phyloP scores from a whole-genome alignment of 2,329 filamentous ascomycete species.

The Trichoderma sp. region DNA sequence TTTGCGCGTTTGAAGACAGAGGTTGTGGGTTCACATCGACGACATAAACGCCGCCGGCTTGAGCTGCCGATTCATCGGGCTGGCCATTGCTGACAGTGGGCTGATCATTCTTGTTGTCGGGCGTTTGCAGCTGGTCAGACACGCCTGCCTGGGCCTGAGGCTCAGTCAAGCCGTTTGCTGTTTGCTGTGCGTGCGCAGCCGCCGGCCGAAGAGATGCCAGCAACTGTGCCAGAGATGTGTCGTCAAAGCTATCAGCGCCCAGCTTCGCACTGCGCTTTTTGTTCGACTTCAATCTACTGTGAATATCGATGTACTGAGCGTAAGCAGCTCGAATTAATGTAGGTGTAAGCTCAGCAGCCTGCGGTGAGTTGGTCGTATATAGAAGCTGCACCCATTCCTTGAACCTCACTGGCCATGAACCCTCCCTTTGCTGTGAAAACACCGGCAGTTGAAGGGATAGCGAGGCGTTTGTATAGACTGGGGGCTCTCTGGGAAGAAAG shows the following conservation, averaged over 20 bases:
- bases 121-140: background rate
- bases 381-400: slow-evolving; percentile 41
- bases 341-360: slow-evolving; percentile 31
- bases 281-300: slow-evolving; percentile 35
- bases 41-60: background rate
- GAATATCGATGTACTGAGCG: slow-evolving; percentile 36
- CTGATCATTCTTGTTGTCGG: background rate
- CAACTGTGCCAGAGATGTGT: slow-evolving; percentile 30
- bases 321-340: slow-evolving; percentile 34
- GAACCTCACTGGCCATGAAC: slow-evolving; percentile 41
- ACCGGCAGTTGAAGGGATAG: slow-evolving; percentile 35
- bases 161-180: background rate
- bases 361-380: slow-evolving; percentile 32
- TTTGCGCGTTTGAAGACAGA: background rate
- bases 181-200: background rate
- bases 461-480: slow-evolving; percentile 29
- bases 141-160: background rate
- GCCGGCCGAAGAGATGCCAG: slow-evolving; percentile 28
- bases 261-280: slow-evolving; percentile 40
- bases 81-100: background rate
- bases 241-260: slow-evolving; percentile 34
- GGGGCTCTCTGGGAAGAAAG: slow-evolving; percentile 30
- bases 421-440: slow-evolving; percentile 33
- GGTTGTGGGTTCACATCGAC: slow-evolving; percentile 10
- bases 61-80: background rate